Base-by-base conservation (phyloP, 371 early-diverging fungal species). In the Rhizopus microsporus region DNA sequence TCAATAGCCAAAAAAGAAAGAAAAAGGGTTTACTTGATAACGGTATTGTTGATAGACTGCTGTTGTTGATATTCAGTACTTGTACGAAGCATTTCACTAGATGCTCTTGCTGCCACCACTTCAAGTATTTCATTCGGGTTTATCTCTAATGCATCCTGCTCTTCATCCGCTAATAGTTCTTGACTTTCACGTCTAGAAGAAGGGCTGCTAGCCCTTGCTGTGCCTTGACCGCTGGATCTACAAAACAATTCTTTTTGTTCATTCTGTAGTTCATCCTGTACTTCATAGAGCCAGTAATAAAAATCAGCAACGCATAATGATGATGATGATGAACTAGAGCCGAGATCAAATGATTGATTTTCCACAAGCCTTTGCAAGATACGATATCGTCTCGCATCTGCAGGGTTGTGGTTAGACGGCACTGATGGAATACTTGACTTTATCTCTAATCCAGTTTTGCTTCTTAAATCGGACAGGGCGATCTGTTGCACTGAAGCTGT, bases 91-190 rank as follows among this genome's bases (percentile, higher is more conserved):
- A 55, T 8, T 46, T 64, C 64, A 38, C 16, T 45, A 8, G 62
- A 53, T 30, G 44, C 51, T 33, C 65, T 61, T 12, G 67, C 57
- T 30, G 64, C 65, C 17, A 74, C 69, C 12, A 51, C 71, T 31
- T 68, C 54, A 51, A 66, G 66, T 9, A 74, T 56, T 17, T 67
- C 63, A 59, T 59, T 68, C 31, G 63, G 65, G 42, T 67, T 54
- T 5, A 76, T 54, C 30, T 71, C 77, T 3, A 32, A 51, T 8
- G 77, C 77, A 57, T 76, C 77, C 33, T 72, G 71, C 15, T 68
- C 71, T 16, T 49, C 48, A 30, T 67, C 66, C 16, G 58, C 52
- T 38, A 65, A 45, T 16, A 75, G 42, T 31, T 5, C 50, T 38
- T 38, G 62, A 38, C 31, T 17, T 52, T 50, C 51, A 39, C 55